A percentile compares a stretch with the other conserved stretches of the same genome.
These are phyloP conservation scores for Scenedesmus sp. DNA, from an alignment of 163 green algal genomes.

Conservation along the genomic window DNA sequence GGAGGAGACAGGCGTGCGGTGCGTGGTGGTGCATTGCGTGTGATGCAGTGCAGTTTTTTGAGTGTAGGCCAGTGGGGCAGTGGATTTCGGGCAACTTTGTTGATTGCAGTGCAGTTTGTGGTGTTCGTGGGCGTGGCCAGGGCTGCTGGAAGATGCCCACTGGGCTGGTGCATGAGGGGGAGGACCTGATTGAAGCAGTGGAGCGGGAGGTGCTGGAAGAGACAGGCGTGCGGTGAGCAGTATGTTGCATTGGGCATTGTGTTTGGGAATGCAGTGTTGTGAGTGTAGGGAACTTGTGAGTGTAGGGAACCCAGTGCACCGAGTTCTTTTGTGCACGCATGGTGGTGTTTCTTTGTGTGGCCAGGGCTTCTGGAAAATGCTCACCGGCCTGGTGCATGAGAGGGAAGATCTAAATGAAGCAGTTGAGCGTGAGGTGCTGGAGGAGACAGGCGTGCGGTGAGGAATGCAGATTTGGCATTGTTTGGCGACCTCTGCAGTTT, in stretches of 20 bases:
- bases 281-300: not conserved
- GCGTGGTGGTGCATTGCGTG: too few relatives aligned
- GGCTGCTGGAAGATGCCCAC: conserved; percentile 92
- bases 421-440: conserved; percentile 66
- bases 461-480: not conserved
- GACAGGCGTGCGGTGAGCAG: conserved; percentile 53
- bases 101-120: too few relatives aligned
- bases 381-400: conserved; percentile 78
- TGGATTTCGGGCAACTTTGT: too few relatives aligned
- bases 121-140: conserved; percentile 45
- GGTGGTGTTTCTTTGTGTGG: conserved; percentile 40
- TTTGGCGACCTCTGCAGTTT: too few relatives aligned
- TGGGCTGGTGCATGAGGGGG: conserved; percentile 72
- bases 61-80: too few relatives aligned
- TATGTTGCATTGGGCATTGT: too few relatives aligned
- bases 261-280: not conserved
- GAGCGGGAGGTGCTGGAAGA: conserved; percentile 71
- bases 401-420: conserved; percentile 78
- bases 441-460: conserved; percentile 65
- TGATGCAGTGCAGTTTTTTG: too few relatives aligned
- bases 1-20: conserved; percentile 66
- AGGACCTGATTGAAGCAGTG: conserved; percentile 76
- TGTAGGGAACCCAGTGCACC: too few relatives aligned
- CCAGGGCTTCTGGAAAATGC: conserved; percentile 86
- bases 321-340: too few relatives aligned